Percentiles rank a stretch among this genome's conserved stretches.
Conservation (phyloP, 345 rosid genomes). For the Eucalyptus erythrocorys region DNA sequence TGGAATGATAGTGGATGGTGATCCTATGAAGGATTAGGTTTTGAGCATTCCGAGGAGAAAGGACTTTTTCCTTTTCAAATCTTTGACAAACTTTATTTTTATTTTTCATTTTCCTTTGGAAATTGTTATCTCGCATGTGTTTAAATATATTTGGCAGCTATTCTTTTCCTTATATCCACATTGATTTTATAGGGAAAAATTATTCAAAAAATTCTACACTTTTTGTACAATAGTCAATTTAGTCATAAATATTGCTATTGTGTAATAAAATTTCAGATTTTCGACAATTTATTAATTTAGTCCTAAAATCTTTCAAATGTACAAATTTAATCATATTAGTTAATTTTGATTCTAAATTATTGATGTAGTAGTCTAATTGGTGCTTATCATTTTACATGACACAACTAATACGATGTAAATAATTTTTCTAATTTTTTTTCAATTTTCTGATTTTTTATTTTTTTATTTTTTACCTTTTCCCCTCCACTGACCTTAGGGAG, state of each 20-base stretch:
- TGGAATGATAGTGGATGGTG: background rate
- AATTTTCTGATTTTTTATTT: too few species aligned
- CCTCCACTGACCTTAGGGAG: fast-evolving
- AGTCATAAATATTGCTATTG: too few species aligned
- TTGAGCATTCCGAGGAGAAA: conserved; percentile 7
- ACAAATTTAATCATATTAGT: too few species aligned
- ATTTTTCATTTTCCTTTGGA: background rate
- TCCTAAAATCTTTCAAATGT: too few species aligned
- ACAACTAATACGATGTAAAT: fast-evolving
- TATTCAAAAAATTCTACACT: fast-evolving
- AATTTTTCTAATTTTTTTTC: too few species aligned
- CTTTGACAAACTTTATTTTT: background rate
- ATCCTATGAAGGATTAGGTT: background rate
- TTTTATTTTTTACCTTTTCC: fast-evolving
- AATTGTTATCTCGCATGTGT: background rate
- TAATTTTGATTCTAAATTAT: too few species aligned
- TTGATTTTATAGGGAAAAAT: too few species aligned
- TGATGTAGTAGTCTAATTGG: fast-evolving
- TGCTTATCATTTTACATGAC: fast-evolving
- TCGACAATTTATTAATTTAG: too few species aligned
- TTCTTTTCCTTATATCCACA: too few species aligned
- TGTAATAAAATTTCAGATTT: too few species aligned
- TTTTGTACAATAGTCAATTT: too few species aligned
- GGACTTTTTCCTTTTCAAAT: background rate
- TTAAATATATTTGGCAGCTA: background rate